Conservation (phyloP, 257 asterid genomes). For the Solanum gracilifrons region DNA sequence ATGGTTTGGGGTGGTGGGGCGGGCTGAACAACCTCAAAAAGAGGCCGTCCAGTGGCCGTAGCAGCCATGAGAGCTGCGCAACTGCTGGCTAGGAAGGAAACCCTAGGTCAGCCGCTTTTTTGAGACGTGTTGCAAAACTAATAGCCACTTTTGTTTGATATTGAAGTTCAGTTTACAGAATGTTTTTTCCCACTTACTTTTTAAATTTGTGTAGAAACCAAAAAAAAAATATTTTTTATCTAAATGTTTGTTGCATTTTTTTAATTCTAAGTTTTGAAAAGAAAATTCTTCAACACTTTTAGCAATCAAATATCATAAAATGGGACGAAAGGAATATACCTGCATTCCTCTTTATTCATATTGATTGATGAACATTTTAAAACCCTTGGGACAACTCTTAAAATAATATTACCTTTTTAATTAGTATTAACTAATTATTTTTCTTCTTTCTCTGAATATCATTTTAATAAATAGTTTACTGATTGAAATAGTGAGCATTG, state of each 20-base stretch:
- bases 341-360: background rate
- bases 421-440: background rate
- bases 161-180: too few species aligned
- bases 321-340: background rate
- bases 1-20: too few species aligned
- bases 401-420: background rate
- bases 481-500: background rate
- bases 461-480: background rate
- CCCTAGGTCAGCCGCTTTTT: too few species aligned
- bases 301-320: background rate
- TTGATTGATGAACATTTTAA: background rate
- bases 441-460: background rate
- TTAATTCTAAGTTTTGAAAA: background rate
- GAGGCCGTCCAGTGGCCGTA: too few species aligned
- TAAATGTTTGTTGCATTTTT: background rate
- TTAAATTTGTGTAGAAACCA: too few species aligned
- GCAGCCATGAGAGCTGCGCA: too few species aligned
- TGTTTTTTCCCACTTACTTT: too few species aligned
- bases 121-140: too few species aligned
- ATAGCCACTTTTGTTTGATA: too few species aligned
- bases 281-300: background rate
- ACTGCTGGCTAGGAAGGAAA: too few species aligned
- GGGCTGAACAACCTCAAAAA: too few species aligned
- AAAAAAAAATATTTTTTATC: background rate
- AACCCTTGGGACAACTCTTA: background rate